Conservation (phyloP, 345 rosid species). For the Arabidopsis arenosa region DNA sequence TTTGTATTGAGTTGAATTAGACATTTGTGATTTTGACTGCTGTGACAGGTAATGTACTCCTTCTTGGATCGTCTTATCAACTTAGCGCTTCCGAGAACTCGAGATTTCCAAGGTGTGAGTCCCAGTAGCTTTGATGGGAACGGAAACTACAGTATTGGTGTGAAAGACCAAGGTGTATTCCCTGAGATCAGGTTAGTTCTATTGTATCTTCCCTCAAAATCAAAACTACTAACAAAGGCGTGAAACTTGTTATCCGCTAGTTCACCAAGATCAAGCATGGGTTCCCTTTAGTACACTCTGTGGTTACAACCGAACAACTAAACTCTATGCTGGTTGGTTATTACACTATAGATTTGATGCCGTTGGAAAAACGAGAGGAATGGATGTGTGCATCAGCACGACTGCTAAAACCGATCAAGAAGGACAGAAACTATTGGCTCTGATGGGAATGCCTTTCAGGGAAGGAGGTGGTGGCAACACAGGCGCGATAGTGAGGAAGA, state of each 20-base stretch:
- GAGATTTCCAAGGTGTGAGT: constrained; percentile 91
- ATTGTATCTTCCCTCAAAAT: not conserved
- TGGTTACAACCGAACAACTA: not conserved
- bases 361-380: constrained; percentile 75
- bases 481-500: constrained; percentile 53
- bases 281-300: not conserved
- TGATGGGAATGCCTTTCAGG: constrained; percentile 97
- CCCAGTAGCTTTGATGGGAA: constrained; percentile 92
- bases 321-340: constrained; percentile 21
- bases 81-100: constrained; percentile 87
- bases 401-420: constrained; percentile 84
- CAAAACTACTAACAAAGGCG: not conserved
- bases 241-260: not conserved
- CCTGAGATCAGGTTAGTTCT: constrained; percentile 64
- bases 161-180: constrained; percentile 85
- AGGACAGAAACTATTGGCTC: constrained; percentile 74
- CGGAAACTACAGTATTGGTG: constrained; percentile 87
- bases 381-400: constrained; percentile 92
- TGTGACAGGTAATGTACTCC: constrained; percentile 79
- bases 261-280: not conserved
- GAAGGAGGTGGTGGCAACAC: constrained; percentile 59
- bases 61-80: constrained; percentile 92
- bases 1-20: not conserved
- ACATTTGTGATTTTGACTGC: constrained; percentile 17
- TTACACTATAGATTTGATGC: constrained; percentile 50